Evolutionary conservation across 2,329 filamentous ascomycete species (phyloP), one percentile per base, ranked within the genome.

Genomic region (Akanthomyces dipterigenus): DNA sequence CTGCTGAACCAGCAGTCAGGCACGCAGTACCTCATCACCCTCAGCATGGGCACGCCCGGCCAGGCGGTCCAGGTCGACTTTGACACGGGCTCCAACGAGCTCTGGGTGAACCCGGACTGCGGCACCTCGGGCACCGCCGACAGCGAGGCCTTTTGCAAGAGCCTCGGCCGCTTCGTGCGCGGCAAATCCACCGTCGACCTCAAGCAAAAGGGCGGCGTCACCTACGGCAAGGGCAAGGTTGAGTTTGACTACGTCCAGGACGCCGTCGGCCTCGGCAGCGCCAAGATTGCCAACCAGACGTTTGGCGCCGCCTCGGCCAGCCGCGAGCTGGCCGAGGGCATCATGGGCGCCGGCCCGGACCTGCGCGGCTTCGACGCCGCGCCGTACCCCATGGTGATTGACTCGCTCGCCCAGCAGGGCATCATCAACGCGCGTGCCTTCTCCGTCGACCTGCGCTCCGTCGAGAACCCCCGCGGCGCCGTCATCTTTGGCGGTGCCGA

Each of bases 341-440:
- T 95, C 51, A 73, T 96, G 22, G 91, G 91, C 24, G 87, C 95
- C 61, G 90, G 90, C 26, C 90, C 90, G 70, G 78, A 84, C 3
- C 24, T 57, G 26, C 53, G 73, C 14, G 78, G 77, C 40, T 65
- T 76, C 56, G 81, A 77, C 28, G 79, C 76, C 2, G 40, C 54
- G 16, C 67, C 64, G 9, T 83, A 84, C 67, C 75, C 71, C 63
- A 83, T 81, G 69, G 78, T 84, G 61, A 66, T 84, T 64, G 81
- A 83, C 69, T 73, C 81, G 67, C 72, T 84, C 45, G 70, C 68
- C 16, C 66, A 74, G 2, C 80, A 82, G 63, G 82, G 81, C 24
- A 67, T 82, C 40, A 89, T 86, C 36, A 74, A 77, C 20, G 83
- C 82, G 14, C 84, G 83, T 65, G 84, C 86, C 2, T 89, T 88